phyloP scores from a whole-genome alignment of 2,329 filamentous ascomycete species.

The Neonectria magnoliae region DNA sequence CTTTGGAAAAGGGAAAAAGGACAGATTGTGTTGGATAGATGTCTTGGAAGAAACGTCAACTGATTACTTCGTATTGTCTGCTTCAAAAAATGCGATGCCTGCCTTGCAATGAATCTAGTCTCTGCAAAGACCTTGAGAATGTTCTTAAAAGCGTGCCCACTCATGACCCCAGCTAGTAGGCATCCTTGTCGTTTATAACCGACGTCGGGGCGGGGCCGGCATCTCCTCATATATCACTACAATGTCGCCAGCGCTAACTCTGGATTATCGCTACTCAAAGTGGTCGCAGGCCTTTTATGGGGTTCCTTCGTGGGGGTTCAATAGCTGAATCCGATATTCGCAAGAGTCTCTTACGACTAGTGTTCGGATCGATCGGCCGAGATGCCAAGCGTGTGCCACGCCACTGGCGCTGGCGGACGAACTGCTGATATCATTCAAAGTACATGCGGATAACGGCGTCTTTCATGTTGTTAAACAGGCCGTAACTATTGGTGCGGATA shows the following conservation, averaged over 20 bases:
- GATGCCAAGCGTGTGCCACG: too few relatives aligned
- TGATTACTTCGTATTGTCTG: not conserved
- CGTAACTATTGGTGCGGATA: too few relatives aligned
- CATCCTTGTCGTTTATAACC: not conserved
- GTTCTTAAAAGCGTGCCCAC: not conserved
- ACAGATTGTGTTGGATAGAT: too few relatives aligned
- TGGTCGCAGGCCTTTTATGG: not conserved
- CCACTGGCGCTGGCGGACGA: too few relatives aligned
- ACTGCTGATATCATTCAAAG: too few relatives aligned
- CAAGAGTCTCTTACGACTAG: too few relatives aligned
- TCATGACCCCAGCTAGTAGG: too few relatives aligned
- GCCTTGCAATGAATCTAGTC: too few relatives aligned
- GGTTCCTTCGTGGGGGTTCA: not conserved
- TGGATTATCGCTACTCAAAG: not conserved
- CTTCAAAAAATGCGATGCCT: not conserved
- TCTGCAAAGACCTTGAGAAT: not conserved
- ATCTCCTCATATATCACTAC: not conserved
- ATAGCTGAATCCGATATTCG: not conserved
- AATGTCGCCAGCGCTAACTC: not conserved
- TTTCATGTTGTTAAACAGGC: too few relatives aligned
- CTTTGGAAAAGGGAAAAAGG: not conserved
- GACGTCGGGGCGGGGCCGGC: not conserved
- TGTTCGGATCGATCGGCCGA: too few relatives aligned
- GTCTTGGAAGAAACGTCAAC: too few relatives aligned
- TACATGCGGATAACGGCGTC: too few relatives aligned